Base-by-base conservation (phyloP, 2,329 filamentous ascomycete genomes). In the Periconia sp. region DNA sequence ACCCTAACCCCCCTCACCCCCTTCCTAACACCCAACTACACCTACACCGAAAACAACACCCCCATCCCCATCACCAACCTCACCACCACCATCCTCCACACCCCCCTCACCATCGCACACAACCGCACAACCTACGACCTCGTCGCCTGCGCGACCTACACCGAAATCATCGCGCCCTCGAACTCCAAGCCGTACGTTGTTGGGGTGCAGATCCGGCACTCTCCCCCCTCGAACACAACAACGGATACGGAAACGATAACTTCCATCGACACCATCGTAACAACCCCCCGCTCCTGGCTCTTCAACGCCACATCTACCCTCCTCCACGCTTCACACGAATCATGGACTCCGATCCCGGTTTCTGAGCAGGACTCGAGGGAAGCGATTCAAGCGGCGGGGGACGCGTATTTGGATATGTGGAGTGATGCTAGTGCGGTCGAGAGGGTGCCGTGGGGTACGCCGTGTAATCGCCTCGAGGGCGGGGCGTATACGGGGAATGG, bases 361-460 rank as follows among this genome's bases (percentile, higher is more conserved):
- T 47, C 20, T 1, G 50, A 51, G 41, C 50, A 41, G 15, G 56
- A 58, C 35, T 31, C 27, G 8, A 47, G 62, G 13, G 59, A 59
- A 17, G 49, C 45, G 33, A 59, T 65, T 18, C 47, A 60, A 43
- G 57, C 60, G 11, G 62, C 60, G 13, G 62, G 59, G 14, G 62
- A 65, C 37, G 61, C 60, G 11, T 64, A 64, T 37, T 31, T 64
- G 46, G 57, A 60, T 41, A 62, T 65, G 60, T 65, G 62, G 62
- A 54, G 45, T 14, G 50, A 55, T 40, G 53, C 60, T 5, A 50
- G 53, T 18, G 61, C 62, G 31, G 42, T 58, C 27, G 47, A 56
- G 41, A 47, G 27, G 18, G 54, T 65, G 17, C 62, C 62, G 9
- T 65, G 61, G 62, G 62, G 62, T 2, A 65, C 62, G 35, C 62